Conservation (phyloP, 257 asterid species). For the Anisodus acutangulus region DNA sequence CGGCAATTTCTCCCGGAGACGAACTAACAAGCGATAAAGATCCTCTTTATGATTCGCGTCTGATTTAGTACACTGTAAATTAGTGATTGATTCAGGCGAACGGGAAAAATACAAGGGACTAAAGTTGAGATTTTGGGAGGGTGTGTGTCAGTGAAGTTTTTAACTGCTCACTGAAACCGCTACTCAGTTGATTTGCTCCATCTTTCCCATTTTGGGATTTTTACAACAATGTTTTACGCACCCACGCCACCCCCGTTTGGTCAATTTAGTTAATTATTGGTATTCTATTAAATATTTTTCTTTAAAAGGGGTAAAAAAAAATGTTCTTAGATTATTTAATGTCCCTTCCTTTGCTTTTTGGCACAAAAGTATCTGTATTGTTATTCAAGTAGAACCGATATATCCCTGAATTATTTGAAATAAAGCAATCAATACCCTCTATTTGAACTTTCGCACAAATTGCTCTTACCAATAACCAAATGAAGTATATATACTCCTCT, state of each 20-base stretch:
- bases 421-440: too few species aligned
- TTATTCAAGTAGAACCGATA: too few species aligned
- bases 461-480: too few species aligned
- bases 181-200: background rate
- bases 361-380: too few species aligned
- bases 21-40: too few species aligned
- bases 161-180: background rate
- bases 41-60: constrained; percentile 14
- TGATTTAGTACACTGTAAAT: background rate
- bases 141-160: background rate
- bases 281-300: background rate
- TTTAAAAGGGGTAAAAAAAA: too few species aligned
- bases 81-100: background rate
- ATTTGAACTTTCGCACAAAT: too few species aligned
- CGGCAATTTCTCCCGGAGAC: too few species aligned
- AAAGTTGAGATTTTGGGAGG: background rate
- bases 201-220: background rate
- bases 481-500: too few species aligned
- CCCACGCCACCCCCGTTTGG: background rate
- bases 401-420: too few species aligned
- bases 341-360: too few species aligned
- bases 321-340: too few species aligned
- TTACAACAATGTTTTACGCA: background rate
- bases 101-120: background rate
- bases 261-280: background rate